Conservation (phyloP, 495 filamentous ascomycete species). For the Talaromyces thailandensis region DNA sequence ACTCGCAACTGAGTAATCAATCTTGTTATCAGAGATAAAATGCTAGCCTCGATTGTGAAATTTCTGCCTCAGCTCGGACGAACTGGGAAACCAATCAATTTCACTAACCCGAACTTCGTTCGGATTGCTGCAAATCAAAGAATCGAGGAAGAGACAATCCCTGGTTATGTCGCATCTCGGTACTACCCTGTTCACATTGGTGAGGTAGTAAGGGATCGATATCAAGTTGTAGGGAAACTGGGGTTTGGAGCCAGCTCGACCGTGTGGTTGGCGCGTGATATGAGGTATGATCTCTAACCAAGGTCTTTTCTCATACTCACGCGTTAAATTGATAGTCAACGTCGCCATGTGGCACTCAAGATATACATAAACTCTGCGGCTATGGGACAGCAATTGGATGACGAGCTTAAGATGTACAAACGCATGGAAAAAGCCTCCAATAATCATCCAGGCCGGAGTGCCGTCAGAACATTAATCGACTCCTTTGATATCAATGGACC, state of each 20-base stretch:
- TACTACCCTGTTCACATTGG: constrained; percentile 15
- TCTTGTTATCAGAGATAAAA: not conserved
- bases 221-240: constrained; percentile 36
- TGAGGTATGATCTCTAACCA: constrained; percentile 15
- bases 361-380: constrained; percentile 14
- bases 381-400: constrained; percentile 14
- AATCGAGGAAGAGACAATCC: constrained; percentile 13
- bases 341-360: constrained; percentile 20
- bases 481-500: constrained; percentile 21
- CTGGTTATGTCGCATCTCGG: constrained; percentile 2
- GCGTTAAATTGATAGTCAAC: constrained; percentile 18
- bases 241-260: constrained; percentile 37
- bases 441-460: constrained; percentile 16
- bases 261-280: constrained; percentile 33
- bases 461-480: constrained; percentile 20
- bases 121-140: constrained; percentile 8
- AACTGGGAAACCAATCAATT: constrained; percentile 12
- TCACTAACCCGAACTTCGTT: constrained; percentile 13
- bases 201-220: constrained; percentile 27
- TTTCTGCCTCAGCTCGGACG: constrained; percentile 6
- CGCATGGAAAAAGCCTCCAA: constrained; percentile 15
- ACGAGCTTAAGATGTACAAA: constrained; percentile 18
- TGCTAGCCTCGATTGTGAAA: constrained; percentile 10
- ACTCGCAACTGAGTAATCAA: no score
- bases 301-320: constrained; percentile 18